Conservation (phyloP, 1,284 basidiomycete species). For the Leccinum huronense region DNA sequence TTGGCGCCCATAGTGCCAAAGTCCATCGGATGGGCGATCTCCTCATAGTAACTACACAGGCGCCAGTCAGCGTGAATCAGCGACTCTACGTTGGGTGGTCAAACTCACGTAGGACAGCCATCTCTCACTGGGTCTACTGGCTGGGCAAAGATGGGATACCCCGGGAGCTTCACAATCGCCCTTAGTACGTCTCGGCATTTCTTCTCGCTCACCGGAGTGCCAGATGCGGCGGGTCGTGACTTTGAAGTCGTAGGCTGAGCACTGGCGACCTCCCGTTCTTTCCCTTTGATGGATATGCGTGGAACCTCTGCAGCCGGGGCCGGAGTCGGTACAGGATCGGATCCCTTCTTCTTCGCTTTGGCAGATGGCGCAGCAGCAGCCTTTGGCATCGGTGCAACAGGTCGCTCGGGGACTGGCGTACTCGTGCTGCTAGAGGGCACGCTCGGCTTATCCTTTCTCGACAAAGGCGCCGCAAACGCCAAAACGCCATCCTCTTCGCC, state of each 20-base stretch:
- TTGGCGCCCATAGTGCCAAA: slow-evolving; percentile 73
- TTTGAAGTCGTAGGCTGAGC: slow-evolving; percentile 40
- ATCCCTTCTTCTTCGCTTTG: slow-evolving; percentile 45
- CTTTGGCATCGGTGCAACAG: slow-evolving; percentile 30
- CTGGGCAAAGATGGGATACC: slow-evolving; percentile 74
- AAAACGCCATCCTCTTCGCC: slow-evolving; percentile 60
- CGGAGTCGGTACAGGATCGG: slow-evolving; percentile 32
- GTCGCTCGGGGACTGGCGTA: slow-evolving; percentile 31
- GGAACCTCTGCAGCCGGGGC: slow-evolving; percentile 35
- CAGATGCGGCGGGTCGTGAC: slow-evolving; percentile 42
- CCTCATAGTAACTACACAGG: slow-evolving; percentile 79
- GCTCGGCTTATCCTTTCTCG: slow-evolving; percentile 55
- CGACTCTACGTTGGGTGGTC: neutral
- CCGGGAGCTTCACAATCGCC: slow-evolving; percentile 62
- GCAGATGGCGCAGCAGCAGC: slow-evolving; percentile 23
- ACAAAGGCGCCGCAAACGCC: slow-evolving; percentile 52
- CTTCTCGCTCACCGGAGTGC: slow-evolving; percentile 67
- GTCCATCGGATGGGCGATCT: slow-evolving; percentile 95
- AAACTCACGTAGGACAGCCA: slow-evolving; percentile 82
- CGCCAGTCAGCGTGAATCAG: neutral
- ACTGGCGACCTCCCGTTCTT: slow-evolving; percentile 53
- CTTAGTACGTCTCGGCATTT: slow-evolving; percentile 78
- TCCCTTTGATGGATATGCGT: slow-evolving; percentile 57
- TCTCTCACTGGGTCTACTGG: slow-evolving; percentile 86
- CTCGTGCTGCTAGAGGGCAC: slow-evolving; percentile 25